Base-by-base conservation (phyloP, 371 early-diverging fungal species). In the Circinella umbellata region DNA sequence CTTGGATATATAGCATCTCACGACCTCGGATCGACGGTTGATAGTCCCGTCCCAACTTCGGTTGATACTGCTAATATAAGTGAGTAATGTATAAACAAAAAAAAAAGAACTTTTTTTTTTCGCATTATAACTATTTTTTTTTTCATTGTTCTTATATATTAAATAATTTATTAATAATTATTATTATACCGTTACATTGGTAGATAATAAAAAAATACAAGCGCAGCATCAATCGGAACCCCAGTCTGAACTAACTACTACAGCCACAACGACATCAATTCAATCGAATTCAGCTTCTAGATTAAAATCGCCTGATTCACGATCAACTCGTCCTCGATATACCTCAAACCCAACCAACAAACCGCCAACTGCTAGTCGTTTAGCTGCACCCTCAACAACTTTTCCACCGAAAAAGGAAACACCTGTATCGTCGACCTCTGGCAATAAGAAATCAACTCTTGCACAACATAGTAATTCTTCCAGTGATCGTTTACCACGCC, bases 311-410 rank as follows among this genome's bases (percentile, higher is more conserved):
- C 38, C 62, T 42, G 62, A 62, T 42, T 15, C 62, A n/a, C 42
- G 37, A 42, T 7, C 47, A 39, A 46, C 18, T 14, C 67, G 67
- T n/a, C 67, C 67, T 37, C 55, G 67, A 66, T 66, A 66, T 35
- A 66, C 59, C 57, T 66, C 67, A 20, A 66, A 66, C n/a, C 39
- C 67, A 35, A 59, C 59, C 55, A 42, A 42, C 42, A 18, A 53
- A 62, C n/a, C 47, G 14, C 17, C 42, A 34, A 7, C 61, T n/a
- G 47, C 62, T 18, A 62, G 39, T 62, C 62, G 62, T 0, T 39
- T 62, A 34, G 62, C 47, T 1, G 34, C 62, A 62, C 62, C 38
- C 3, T 62, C 62, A 4, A 62, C 39, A 4, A 42, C 39, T 42
- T 42, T 42, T 42, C 42, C 42, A 5, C 15, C 39, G 13, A 39